Evolutionary conservation across 1,284 basidiomycete genomes (phyloP), one percentile per base, ranked within the genome.

Genomic region (Phylloboletellus chloephorus): DNA sequence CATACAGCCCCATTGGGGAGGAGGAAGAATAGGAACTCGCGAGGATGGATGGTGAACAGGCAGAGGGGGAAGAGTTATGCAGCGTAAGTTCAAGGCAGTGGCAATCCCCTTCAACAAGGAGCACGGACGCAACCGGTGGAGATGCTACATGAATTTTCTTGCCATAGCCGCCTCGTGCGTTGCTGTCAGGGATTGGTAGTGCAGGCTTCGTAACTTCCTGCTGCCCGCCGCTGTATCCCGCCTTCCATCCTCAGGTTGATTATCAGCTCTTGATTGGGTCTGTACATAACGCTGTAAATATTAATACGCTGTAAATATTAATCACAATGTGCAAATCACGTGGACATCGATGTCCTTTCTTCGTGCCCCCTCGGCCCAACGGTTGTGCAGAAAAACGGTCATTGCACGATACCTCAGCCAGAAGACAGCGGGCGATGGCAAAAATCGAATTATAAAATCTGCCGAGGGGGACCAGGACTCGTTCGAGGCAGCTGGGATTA

Each of bases 1-100:
- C 64, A 13, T 86, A 86, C 57, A 67, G 74, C 49, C 71, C 77
- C 40, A 75, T 84, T 40, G 64, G 60, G 29, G 66, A 61, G 16
- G 63, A 57, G 28, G 73, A 77, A 28, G 74, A 80, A 73, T 82
- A 80, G 77, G 78, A 79, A 79, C 68, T 79, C 68, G 71, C 71
- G 78, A 79, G 78, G 73, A 71, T 74, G 71, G 66, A 62, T 43
- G 46, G 57, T 46, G 60, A 50, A 37, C 49, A 44, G 45, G 43
- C 38, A 43, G 57, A 50, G 29, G 58, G 51, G 39, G 61, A 52
- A 44, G 44, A 38, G 32, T 29, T 21, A 13, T 34, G 48, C 15
- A 35, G 34, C 29, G 24, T 16, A 28, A 36, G 19, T 32, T 39
- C 47, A 33, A 50, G 43, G 45, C 50, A 42, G 42, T 34, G 31